Conservation (phyloP, 768 basidiomycete genomes). For the Termitomyces eurrhizus region DNA sequence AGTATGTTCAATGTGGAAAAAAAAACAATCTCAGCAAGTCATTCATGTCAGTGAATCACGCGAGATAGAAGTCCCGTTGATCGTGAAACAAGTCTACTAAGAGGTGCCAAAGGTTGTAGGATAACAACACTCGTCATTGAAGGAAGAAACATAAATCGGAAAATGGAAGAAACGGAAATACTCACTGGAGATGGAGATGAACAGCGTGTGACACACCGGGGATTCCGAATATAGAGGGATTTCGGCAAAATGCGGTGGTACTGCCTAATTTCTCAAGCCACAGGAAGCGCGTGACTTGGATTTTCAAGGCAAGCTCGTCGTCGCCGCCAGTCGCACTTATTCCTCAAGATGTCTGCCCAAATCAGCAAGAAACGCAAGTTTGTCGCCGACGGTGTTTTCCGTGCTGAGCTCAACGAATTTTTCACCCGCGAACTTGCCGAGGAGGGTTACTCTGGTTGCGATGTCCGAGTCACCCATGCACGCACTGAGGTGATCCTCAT, state of each 20-base stretch:
- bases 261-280: conserved; percentile 27
- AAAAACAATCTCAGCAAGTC: conserved; percentile 70
- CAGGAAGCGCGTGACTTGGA: conserved; percentile 11
- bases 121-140: conserved; percentile 81
- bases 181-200: conserved; percentile 2
- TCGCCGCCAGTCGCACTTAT: conserved; percentile 1
- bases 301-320: conserved; percentile 9
- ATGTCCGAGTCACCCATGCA: conserved; percentile 98
- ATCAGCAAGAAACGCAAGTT: conserved; percentile 99
- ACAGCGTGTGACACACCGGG: background rate
- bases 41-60: conserved; percentile 78
- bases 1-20: conserved; percentile 1
- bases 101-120: conserved; percentile 81
- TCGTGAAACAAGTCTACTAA: conserved; percentile 74
- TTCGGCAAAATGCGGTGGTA: conserved; percentile 22
- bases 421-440: conserved; percentile 97
- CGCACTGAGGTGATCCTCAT: conserved; percentile 76
- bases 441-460: conserved; percentile 99
- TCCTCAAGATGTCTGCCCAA: conserved; percentile 67
- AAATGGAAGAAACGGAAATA: background rate
- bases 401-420: conserved; percentile 99
- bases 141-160: conserved; percentile 16
- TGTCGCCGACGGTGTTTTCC: conserved; percentile 98
- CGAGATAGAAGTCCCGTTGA: conserved; percentile 25
- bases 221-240: conserved; percentile 9